These are phyloP conservation scores for Paratrypanosoma confusum DNA, from an alignment of 208 protist genomes.

Conservation along the genomic window DNA sequence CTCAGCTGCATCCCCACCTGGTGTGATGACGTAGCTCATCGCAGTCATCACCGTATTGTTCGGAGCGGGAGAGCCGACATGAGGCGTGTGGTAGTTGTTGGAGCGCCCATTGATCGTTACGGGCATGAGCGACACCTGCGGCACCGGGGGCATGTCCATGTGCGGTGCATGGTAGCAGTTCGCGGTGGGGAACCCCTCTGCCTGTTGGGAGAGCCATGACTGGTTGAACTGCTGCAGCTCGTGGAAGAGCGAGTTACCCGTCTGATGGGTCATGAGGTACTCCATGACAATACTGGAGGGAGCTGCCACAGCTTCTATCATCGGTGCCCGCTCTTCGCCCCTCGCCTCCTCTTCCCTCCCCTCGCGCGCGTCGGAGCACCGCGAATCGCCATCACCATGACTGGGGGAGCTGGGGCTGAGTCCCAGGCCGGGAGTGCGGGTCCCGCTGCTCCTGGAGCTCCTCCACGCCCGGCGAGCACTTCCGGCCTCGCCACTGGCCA, in stretches of 20 bases:
- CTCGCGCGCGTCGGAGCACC: not conserved
- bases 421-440: no score
- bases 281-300: slow-evolving; percentile 76
- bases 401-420: no score
- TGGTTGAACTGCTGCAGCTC: slow-evolving; percentile 61
- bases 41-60: slow-evolving; percentile 36
- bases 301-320: slow-evolving; percentile 38
- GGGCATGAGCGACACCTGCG: slow-evolving; percentile 8
- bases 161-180: slow-evolving; percentile 15
- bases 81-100: slow-evolving; percentile 80
- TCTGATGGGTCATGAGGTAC: slow-evolving; percentile 75
- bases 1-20: no score
- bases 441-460: no score
- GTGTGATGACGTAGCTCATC: no score
- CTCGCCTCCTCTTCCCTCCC: not conserved
- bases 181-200: slow-evolving; percentile 8
- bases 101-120: slow-evolving; percentile 61
- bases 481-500: no score
- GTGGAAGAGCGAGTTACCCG: slow-evolving; percentile 54
- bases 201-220: not conserved
- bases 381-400: no score
- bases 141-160: not conserved
- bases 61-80: slow-evolving; percentile 22
- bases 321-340: no score
- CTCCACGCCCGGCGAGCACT: no score